Evolutionary conservation across 1,139 yeast genomes (phyloP), one percentile per base, ranked within the genome.

Genomic region (Saccharomycopsis hybrid): DNA sequence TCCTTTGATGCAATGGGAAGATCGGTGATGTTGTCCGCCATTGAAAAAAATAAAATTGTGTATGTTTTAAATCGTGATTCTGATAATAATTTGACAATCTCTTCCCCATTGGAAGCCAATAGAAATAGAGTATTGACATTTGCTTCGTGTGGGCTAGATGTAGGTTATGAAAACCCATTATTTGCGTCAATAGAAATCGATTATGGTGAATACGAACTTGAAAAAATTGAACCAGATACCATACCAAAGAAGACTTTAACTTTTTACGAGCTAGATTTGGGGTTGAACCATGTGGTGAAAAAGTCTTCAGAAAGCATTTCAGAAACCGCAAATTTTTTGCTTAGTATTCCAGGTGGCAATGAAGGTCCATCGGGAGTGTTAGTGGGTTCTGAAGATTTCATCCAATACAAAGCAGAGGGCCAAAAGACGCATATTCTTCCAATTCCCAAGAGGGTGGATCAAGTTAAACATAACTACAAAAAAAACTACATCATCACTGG

Each of bases 131-230:
- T 70, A 0, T 60, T 87, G n/a, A 80, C 90, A 1, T 69, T 85
- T 43, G 66, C 66, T 28, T 60, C 81, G 3, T 67, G 76, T 28
- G 82, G 85, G 0, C 63, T 92, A 46, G 95, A 89, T 60, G 85
- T 81, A 2, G 87, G 83, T 1, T 83, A 73, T 61, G 92, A 83
- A 24, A 88, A 88, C 61, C 97, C 98, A 0, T 62, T 78, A 4
- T 89, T 88, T 72, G 95, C 88, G 0, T 76, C 92, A 0, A 66
- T 92, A 24, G 97, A 92, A 62, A 69, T 76, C n/a, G 85, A 80
- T 49, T 74, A 77, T 56, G 57, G 64, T 11, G 44, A 49, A 4
- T 47, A 45, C 43, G 47, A 48, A 31, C 32, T 49, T 62, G 40
- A 43, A 4, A 62, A 60, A 2, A 58, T 56, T 48, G 62, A 58